Conservation (phyloP, 305 asterid genomes). For the Fraxinus nigra region DNA sequence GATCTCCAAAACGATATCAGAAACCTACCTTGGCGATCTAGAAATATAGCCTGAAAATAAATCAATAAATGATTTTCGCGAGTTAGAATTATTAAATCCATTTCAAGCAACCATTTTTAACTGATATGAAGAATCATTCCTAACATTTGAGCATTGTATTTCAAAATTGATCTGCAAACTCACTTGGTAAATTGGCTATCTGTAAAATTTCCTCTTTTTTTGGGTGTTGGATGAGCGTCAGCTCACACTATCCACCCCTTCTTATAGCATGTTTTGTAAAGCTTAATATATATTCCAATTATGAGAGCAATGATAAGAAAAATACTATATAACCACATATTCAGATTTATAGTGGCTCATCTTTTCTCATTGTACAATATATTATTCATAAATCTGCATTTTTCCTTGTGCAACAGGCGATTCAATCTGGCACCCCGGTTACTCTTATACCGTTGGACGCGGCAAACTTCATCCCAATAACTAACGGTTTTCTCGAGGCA, state of each 20-base stretch:
- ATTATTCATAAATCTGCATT: not conserved
- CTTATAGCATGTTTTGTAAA: not conserved
- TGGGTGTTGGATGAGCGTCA: not conserved
- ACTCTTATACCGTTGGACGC: constrained; percentile 86
- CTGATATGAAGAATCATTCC: not conserved
- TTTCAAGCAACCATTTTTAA: not conserved
- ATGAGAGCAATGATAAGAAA: not conserved
- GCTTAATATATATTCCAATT: not conserved
- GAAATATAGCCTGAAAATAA: not conserved
- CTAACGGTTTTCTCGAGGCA: constrained; percentile 44
- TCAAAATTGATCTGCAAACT: not conserved
- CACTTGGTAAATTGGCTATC: not conserved
- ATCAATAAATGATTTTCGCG: not conserved
- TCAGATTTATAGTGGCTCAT: not conserved
- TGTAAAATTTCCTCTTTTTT: not conserved
- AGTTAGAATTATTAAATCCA: not conserved
- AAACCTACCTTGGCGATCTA: not conserved
- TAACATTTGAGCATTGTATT: not conserved
- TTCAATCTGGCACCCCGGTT: constrained; percentile 72
- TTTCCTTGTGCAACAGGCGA: constrained; percentile 40
- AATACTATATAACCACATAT: not conserved
- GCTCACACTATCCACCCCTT: not conserved
- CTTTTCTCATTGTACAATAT: not conserved
- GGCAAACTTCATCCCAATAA: constrained; percentile 71
- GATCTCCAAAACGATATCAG: not conserved